Evolutionary conservation across 106 monocot species (phyloP).

Genomic region (Posidonia australis): DNA sequence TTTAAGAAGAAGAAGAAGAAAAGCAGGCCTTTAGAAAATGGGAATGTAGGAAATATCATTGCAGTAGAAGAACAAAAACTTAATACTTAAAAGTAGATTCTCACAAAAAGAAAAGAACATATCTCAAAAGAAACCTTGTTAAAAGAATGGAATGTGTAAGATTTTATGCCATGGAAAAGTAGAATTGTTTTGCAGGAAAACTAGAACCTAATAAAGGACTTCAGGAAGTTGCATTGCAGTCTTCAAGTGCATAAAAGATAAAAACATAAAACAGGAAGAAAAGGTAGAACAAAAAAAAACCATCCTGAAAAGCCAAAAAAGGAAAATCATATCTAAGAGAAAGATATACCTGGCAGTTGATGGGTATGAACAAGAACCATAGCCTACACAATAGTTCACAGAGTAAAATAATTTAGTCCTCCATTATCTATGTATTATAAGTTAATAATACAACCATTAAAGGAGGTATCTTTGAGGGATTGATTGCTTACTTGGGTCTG

Average conservation of each 20-base stretch:
- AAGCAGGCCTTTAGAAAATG: too few relatives aligned
- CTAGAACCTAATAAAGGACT: too few relatives aligned
- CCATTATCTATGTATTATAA: too few relatives aligned
- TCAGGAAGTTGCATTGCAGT: too few relatives aligned
- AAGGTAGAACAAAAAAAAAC: neutral
- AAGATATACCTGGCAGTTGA: constrained; percentile 11
- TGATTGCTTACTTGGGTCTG: constrained; percentile 22
- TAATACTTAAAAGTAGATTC: too few relatives aligned
- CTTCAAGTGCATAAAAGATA: neutral
- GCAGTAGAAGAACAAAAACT: too few relatives aligned
- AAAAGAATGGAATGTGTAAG: neutral
- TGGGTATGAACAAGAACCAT: constrained; percentile 16
- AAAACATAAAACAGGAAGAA: neutral
- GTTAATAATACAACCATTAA: neutral
- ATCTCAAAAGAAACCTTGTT: neutral
- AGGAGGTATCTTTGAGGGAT: neutral
- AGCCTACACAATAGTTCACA: constrained; percentile 9
- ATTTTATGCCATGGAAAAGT: neutral
- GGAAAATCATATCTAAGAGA: too few relatives aligned
- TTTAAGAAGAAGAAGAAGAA: too few relatives aligned
- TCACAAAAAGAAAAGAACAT: too few relatives aligned
- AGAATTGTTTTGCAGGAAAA: neutral
- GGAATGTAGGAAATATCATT: neutral
- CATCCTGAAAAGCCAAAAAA: neutral
- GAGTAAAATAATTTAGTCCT: neutral